Evolutionary conservation across 2,329 filamentous ascomycete genomes (phyloP).

Genomic region (Talaromyces verruculosus): DNA sequence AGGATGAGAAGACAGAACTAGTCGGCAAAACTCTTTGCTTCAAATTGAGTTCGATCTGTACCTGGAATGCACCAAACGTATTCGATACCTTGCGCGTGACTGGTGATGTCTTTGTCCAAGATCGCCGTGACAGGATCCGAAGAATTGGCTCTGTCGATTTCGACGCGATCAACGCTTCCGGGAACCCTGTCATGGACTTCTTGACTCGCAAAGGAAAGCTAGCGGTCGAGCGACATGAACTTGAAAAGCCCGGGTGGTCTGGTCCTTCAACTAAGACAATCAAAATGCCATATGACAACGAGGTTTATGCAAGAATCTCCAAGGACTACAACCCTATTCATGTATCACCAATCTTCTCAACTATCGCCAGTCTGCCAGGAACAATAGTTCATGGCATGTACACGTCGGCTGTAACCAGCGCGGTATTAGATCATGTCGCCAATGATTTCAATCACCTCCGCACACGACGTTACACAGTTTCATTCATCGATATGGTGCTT

Average conservation of each 20-base stretch:
- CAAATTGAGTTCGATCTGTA: conserved; percentile 65
- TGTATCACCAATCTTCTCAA: conserved; percentile 92
- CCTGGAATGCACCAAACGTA: background rate
- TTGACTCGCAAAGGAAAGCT: background rate
- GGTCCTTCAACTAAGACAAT: background rate
- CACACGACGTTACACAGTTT: conserved; percentile 49
- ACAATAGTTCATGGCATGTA: conserved; percentile 99
- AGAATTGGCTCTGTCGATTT: background rate
- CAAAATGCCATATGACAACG: conserved; percentile 56
- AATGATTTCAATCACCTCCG: conserved; percentile 69
- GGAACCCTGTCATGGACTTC: conserved; percentile 2
- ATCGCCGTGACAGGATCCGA: background rate
- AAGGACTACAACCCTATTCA: conserved; percentile 99
- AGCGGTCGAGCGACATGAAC: background rate
- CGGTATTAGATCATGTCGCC: conserved; percentile 90
- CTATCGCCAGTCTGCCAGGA: conserved; percentile 91
- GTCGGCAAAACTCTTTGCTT: conserved; percentile 91
- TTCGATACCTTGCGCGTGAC: background rate
- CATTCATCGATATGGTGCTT: conserved; percentile 91
- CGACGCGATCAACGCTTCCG: background rate
- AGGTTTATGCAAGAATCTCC: conserved; percentile 96
- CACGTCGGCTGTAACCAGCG: conserved; percentile 87
- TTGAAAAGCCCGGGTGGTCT: background rate
- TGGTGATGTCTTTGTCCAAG: conserved; percentile 73
- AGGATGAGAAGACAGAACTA: conserved; percentile 90